Evolutionary conservation across 2,329 filamentous ascomycete species (phyloP).

Genomic region (Fusarium bactridioides): DNA sequence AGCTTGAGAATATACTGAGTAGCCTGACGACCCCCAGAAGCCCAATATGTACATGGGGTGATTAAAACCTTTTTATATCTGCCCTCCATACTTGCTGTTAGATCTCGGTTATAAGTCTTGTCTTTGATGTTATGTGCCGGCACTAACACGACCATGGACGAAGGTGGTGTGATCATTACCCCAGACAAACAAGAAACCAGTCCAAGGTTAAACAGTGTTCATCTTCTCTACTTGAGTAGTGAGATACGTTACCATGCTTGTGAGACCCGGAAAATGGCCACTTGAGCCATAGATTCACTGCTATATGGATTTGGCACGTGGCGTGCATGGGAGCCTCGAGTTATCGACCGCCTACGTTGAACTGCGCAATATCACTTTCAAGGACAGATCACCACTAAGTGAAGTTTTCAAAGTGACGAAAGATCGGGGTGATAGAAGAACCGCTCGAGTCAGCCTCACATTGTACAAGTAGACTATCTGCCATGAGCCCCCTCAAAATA

Average conservation of each 20-base stretch:
- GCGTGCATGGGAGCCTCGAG: neutral
- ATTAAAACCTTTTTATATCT: neutral
- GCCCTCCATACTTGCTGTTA: neutral
- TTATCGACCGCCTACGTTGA: neutral
- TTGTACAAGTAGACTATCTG: neutral
- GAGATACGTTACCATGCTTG: neutral
- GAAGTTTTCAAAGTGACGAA: neutral
- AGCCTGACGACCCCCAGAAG: neutral
- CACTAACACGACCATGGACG: neutral
- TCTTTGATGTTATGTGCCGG: neutral
- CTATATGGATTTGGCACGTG: neutral
- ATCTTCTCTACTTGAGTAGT: neutral
- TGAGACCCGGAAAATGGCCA: neutral
- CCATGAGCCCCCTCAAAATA: neutral
- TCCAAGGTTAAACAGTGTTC: neutral
- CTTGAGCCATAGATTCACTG: neutral
- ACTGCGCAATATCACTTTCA: neutral
- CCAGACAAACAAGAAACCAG: neutral
- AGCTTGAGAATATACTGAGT: no score
- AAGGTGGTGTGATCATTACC: neutral
- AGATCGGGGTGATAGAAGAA: no score
- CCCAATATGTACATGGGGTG: neutral
- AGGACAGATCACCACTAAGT: no score
- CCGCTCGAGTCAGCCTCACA: neutral
- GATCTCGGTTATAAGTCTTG: neutral